These are phyloP conservation scores for Psilocybe mexicana DNA, from an alignment of 1,284 basidiomycete genomes.

Conservation along the genomic window DNA sequence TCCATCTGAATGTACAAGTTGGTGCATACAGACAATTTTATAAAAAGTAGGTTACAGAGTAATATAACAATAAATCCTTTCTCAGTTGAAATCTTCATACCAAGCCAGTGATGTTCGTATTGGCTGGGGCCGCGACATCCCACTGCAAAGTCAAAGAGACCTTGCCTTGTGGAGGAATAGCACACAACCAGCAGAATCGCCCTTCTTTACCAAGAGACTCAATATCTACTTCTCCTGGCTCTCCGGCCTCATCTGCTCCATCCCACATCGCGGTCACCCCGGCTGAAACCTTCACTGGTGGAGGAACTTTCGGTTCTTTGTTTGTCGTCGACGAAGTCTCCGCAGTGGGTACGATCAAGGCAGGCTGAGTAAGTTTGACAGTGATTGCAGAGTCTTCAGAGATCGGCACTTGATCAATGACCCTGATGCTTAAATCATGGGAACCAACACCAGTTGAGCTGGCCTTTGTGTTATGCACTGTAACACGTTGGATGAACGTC, in stretches of 20 bases:
- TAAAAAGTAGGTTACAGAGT: background rate
- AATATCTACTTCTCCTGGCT: constrained; percentile 12
- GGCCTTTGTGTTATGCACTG: constrained; percentile 28
- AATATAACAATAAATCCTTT: too few species aligned
- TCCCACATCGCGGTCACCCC: constrained; percentile 34
- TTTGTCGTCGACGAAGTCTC: background rate
- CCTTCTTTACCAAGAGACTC: constrained; percentile 32
- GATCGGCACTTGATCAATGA: constrained; percentile 33
- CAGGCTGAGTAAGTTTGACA: constrained; percentile 27
- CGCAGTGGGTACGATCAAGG: constrained; percentile 17
- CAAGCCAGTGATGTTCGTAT: constrained; percentile 17
- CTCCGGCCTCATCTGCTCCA: constrained; percentile 23
- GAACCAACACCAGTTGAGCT: constrained; percentile 7
- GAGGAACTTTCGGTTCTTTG: constrained; percentile 7
- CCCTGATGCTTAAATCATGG: constrained; percentile 26
- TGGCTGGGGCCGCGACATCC: constrained; percentile 29
- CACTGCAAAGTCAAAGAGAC: constrained; percentile 29
- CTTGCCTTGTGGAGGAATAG: constrained; percentile 28
- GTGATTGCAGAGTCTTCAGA: constrained; percentile 29
- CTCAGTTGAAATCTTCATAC: background rate
- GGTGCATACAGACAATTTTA: background rate
- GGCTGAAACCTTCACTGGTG: constrained; percentile 24
- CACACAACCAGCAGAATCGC: constrained; percentile 31
- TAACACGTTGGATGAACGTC: constrained; percentile 20
- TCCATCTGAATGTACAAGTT: background rate